Evolutionary conservation across 345 rosid species (phyloP).

Genomic region (Firmiana major): DNA sequence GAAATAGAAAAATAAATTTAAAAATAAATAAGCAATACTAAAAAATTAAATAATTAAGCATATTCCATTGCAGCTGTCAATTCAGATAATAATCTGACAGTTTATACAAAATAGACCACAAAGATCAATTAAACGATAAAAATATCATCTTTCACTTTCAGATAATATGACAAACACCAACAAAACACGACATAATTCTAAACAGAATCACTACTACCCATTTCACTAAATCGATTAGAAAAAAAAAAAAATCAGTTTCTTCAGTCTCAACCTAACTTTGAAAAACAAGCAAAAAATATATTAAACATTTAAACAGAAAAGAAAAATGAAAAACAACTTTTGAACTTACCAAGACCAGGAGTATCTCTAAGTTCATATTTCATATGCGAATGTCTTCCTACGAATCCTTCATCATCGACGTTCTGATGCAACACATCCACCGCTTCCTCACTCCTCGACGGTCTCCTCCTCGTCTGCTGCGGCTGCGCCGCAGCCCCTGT

Average conservation of each 20-base stretch:
- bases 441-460: conserved; percentile 50
- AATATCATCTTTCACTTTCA: conserved; percentile 9
- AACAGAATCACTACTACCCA: neutral
- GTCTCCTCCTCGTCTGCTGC: conserved; percentile 38
- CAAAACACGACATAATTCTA: neutral
- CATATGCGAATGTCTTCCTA: conserved; percentile 66
- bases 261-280: neutral
- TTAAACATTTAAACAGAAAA: no score
- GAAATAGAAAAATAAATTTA: neutral
- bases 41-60: conserved; percentile 3
- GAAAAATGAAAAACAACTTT: neutral
- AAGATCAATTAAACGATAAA: neutral
- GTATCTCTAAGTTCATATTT: conserved; percentile 85
- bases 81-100: neutral
- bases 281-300: no score
- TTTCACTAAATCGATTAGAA: neutral
- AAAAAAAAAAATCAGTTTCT: neutral
- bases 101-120: neutral
- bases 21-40: neutral
- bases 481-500: conserved; percentile 30
- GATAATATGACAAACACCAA: neutral
- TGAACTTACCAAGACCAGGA: conserved; percentile 86
- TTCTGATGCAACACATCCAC: conserved; percentile 59
- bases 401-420: conserved; percentile 60
- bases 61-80: neutral